These are phyloP conservation scores for Mucor indicus DNA, from an alignment of 371 early-diverging fungal species.

Conservation along the genomic window DNA sequence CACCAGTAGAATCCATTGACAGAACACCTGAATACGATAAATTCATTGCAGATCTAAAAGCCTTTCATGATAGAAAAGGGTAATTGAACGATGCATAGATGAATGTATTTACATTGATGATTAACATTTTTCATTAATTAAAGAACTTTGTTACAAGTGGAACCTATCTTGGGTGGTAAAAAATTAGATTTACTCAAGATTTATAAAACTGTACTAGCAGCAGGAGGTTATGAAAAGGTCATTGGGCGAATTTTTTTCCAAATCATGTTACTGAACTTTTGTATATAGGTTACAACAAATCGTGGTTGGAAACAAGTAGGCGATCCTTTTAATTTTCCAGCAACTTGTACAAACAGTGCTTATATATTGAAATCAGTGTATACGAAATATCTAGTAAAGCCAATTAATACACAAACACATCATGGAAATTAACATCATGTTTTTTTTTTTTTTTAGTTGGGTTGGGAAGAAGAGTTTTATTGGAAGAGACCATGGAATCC, in stretches of 20 bases:
- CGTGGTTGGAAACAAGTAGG: conserved; percentile 80
- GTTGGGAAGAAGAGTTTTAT: conserved; percentile 47
- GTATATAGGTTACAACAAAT: conserved; percentile 65
- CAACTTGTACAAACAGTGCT: conserved; percentile 84
- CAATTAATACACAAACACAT: neutral
- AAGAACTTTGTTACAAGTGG: conserved; percentile 68
- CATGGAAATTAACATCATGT: no score
- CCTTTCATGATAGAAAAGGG: conserved; percentile 73
- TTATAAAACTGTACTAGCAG: conserved; percentile 65
- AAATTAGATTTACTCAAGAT: conserved; percentile 71
- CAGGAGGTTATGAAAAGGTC: conserved; percentile 80
- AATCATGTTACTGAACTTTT: neutral
- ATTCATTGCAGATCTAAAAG: conserved; percentile 70
- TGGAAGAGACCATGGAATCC: conserved; percentile 50
- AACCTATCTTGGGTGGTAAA: conserved; percentile 81
- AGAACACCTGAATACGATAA: conserved; percentile 69
- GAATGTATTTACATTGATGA: neutral
- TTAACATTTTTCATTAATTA: neutral
- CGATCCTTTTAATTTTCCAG: conserved; percentile 75
- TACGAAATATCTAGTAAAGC: conserved; percentile 57
- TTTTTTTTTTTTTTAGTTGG: conserved; percentile 28
- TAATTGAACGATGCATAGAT: conserved; percentile 20
- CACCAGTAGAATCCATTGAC: conserved; percentile 58
- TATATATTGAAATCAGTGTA: conserved; percentile 78
- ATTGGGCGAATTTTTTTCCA: neutral